Base-by-base conservation (phyloP, 371 early-diverging fungal species). In the Capniomyces stellatus region DNA sequence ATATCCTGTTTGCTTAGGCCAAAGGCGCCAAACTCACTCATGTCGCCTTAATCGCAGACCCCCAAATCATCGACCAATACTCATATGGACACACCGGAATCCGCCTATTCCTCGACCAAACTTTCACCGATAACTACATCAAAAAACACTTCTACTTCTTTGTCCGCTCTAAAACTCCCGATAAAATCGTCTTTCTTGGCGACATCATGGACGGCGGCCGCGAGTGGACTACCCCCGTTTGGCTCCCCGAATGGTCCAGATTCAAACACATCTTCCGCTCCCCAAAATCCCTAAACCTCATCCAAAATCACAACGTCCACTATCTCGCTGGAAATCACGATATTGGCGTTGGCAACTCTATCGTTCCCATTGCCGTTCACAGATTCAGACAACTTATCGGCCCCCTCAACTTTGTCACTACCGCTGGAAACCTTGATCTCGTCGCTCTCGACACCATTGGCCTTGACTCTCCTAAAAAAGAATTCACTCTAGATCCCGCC, bases 321-420 rank as follows among this genome's bases (percentile, higher is more conserved):
- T 67, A 72, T 46, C 79, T 85, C 67, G 85, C 78, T 1, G 92
- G 92, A 1, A 94, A 91, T 66, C 95, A 94, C 59, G 92, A 94
- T 63, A 77, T 91, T 53, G 92, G 92, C 0, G 85, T 90, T 58
- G 89, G 91, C 2, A 66, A 81, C 51, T 74, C 74, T 1, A 70
- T 90, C 22, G 61, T 81, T 2, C 57, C 56, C 0, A 12, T 48
- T 0, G 72, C 81, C 0, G 61, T 76, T 30, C 54, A 56, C 0
- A 69, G 88, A 28, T 89, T 78, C 57, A 61, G 72, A 31, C 41
- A 52, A 4, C 60, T 59, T 15, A 83, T 82, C 61, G 89, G 90
- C 0, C 73, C 77, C 2, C 67, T 75, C 6, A 89, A 87, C 35
- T 81, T 77, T 50, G 61, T 67, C 1, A 31, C 81, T 4, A 52